Percentiles rank a stretch among this genome's conserved stretches.
phyloP scores from a whole-genome alignment of 2,329 filamentous ascomycete species.

The Alternaria hordeiaustralica region DNA sequence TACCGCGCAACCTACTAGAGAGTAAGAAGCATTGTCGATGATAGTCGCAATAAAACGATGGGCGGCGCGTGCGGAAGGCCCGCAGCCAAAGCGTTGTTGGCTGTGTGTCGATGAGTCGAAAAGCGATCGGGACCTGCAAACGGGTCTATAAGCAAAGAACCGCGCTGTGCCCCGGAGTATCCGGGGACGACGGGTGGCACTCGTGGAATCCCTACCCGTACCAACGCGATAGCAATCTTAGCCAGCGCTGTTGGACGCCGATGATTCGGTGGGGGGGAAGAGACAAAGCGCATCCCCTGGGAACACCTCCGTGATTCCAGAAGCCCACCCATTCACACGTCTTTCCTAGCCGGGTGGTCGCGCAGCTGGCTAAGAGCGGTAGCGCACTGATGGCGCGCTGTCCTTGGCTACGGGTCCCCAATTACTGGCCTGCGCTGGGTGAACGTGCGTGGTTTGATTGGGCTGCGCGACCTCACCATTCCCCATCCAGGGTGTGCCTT shows the following conservation, averaged over 20 bases:
- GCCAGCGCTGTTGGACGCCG: conserved; percentile 5
- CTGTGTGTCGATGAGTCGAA: conserved; percentile 12
- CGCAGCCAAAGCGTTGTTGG: conserved; percentile 20
- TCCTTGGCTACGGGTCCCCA: conserved; percentile 18
- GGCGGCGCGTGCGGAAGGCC: conserved; percentile 20
- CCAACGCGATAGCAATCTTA: conserved; percentile 15
- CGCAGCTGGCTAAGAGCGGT: conserved; percentile 7
- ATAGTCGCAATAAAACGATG: not conserved
- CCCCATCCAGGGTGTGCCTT: not conserved
- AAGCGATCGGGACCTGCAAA: conserved; percentile 20
- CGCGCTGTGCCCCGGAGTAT: conserved; percentile 10
- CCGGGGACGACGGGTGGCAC: conserved; percentile 23
- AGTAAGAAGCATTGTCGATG: conserved; percentile 18
- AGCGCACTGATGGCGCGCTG: conserved; percentile 5
- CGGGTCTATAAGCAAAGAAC: conserved; percentile 22
- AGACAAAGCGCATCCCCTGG: conserved; percentile 6
- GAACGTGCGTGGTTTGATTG: conserved; percentile 28
- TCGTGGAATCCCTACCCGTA: conserved; percentile 3
- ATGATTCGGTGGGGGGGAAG: conserved; percentile 24
- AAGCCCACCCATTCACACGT: conserved; percentile 21
- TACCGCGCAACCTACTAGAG: conserved; percentile 15
- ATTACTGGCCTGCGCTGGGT: conserved; percentile 11
- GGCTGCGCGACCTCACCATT: conserved; percentile 8
- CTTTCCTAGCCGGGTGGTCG: conserved; percentile 22
- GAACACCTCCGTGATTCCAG: conserved; percentile 6